Conservation (phyloP, 331 rosid species). For the Erythrophleum ivorense region DNA sequence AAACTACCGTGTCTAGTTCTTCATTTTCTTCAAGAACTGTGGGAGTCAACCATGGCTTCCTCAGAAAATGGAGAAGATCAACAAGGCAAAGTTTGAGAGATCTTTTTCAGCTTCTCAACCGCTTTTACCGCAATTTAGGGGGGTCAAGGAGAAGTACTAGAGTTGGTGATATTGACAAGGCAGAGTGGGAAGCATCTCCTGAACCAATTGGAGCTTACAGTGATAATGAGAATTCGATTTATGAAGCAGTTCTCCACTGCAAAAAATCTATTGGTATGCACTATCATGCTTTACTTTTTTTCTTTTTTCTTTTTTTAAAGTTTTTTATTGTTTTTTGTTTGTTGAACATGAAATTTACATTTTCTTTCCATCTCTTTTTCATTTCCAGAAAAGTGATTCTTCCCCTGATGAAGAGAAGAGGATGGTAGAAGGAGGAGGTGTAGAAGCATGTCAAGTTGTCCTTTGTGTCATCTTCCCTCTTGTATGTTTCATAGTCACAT, state of each 20-base stretch:
- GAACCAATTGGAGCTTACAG: slow-evolving; percentile 17
- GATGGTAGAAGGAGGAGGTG: slow-evolving; percentile 29
- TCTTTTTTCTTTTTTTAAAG: neutral
- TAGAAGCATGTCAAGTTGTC: slow-evolving; percentile 36
- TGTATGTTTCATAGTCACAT: slow-evolving; percentile 27
- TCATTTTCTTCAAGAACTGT: slow-evolving; percentile 37
- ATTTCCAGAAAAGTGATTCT: slow-evolving; percentile 51
- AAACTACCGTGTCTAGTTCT: slow-evolving; percentile 43
- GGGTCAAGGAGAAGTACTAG: slow-evolving; percentile 43
- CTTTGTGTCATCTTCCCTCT: slow-evolving; percentile 37
- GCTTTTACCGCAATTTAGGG: slow-evolving; percentile 33
- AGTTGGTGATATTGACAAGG: slow-evolving; percentile 52
- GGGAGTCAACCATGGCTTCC: slow-evolving; percentile 40
- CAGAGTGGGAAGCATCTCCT: slow-evolving; percentile 47
- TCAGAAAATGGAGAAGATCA: slow-evolving; percentile 47
- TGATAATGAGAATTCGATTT: slow-evolving; percentile 58
- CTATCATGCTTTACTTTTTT: neutral
- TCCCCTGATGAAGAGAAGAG: slow-evolving; percentile 13
- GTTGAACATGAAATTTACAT: slow-evolving; percentile 1
- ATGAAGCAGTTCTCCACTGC: slow-evolving; percentile 80
- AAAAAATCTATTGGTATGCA: slow-evolving; percentile 66
- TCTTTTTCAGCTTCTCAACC: slow-evolving; percentile 40
- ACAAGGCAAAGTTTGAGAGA: slow-evolving; percentile 42
- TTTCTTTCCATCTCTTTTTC: neutral
- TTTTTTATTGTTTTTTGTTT: neutral